A percentile compares a stretch with the other conserved stretches of the same genome.
Conservation (phyloP, 2,329 filamentous ascomycete genomes). For the Aspergillus tubingensis region DNA sequence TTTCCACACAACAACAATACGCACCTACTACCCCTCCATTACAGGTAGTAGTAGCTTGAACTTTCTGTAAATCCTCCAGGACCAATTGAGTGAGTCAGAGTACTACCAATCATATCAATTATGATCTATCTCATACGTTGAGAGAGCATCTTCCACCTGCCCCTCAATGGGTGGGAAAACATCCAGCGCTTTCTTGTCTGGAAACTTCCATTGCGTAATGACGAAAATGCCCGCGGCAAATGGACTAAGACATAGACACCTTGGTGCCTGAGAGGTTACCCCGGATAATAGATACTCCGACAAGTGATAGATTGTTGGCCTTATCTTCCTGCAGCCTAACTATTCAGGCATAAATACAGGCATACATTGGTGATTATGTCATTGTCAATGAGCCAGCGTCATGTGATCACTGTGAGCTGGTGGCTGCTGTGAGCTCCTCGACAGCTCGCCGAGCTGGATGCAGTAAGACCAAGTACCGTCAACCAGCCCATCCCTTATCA, state of each 20-base stretch:
- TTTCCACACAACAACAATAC: neutral
- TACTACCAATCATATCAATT: too few relatives aligned
- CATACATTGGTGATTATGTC: neutral
- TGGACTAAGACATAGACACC: constrained; percentile 11
- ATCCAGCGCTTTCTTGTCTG: constrained; percentile 6
- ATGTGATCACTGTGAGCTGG: constrained; percentile 5
- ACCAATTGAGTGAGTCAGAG: neutral
- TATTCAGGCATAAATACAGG: constrained; percentile 3
- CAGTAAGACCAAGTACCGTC: constrained; percentile 20
- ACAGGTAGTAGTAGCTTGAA: too few relatives aligned
- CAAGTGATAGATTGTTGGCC: too few relatives aligned
- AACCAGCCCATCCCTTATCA: constrained; percentile 21
- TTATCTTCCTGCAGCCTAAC: neutral
- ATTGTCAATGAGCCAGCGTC: constrained; percentile 20
- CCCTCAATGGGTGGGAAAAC: neutral
- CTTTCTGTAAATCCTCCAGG: neutral
- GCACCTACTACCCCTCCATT: neutral
- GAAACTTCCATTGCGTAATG: constrained; percentile 26
- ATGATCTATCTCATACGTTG: neutral
- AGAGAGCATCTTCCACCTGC: constrained; percentile 1
- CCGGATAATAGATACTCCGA: constrained; percentile 23
- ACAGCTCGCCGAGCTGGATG: constrained; percentile 33
- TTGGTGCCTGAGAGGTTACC: constrained; percentile 18
- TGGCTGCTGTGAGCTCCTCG: constrained; percentile 24
- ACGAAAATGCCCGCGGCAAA: constrained; percentile 19